Conservation (phyloP, 306 rosid species). For the Vachellia pachyceras region DNA sequence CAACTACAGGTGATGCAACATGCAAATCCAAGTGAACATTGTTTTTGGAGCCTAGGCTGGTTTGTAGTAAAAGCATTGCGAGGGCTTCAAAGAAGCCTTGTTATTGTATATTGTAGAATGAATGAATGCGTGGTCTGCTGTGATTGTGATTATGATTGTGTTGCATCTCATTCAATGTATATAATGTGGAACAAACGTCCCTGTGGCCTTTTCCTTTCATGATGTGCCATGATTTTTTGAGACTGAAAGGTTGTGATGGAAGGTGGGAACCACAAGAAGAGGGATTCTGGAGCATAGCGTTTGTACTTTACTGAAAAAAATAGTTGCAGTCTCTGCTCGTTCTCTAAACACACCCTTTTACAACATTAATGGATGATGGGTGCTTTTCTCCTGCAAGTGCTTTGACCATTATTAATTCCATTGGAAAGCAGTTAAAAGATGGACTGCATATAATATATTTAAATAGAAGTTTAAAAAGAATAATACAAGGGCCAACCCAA, state of each 20-base stretch:
- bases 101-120: conserved; percentile 40
- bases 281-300: not conserved
- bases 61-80: conserved; percentile 30
- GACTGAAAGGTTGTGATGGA: not conserved
- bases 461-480: too few species aligned
- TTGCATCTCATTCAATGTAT: too few species aligned
- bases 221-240: conserved; percentile 26
- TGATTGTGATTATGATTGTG: conserved; percentile 39
- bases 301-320: too few species aligned
- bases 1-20: conserved; percentile 43
- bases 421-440: not conserved
- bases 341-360: not conserved
- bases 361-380: not conserved
- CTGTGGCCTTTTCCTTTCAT: conserved; percentile 30
- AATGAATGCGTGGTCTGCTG: conserved; percentile 34
- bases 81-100: too few species aligned
- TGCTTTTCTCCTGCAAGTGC: not conserved
- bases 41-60: conserved; percentile 26
- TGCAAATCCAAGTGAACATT: not conserved
- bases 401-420: not conserved
- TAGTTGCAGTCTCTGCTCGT: not conserved
- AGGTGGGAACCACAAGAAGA: not conserved
- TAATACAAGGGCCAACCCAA: too few species aligned
- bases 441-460: not conserved
- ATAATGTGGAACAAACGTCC: too few species aligned